Evolutionary conservation across 768 basidiomycete species (phyloP), one percentile per base, ranked within the genome.

Genomic region (Lanmaoa pseudosensibilis): DNA sequence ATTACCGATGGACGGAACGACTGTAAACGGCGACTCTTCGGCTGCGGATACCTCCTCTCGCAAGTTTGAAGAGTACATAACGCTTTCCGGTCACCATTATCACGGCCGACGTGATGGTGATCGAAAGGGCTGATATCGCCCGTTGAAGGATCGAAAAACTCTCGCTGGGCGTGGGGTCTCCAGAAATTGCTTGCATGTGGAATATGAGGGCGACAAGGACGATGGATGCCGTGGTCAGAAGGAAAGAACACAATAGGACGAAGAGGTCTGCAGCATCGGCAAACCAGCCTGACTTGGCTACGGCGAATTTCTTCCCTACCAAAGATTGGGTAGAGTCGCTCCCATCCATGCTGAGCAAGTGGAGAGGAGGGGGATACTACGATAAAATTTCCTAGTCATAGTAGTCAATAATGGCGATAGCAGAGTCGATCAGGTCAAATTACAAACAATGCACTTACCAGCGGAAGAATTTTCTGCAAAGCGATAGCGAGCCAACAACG

Each of bases 11-110:
- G 52, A 34, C 5, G 48, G 44, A 19, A n/a, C 33, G 38, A 21
- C 34, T 40, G 47, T 60, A 57, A 9, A 53, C 15, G 6, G 41
- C 50, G n/a, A 54, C 56, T 32, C 52, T 21, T 45, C 41, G 46
- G 33, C 46, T 58, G 15, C 16, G 50, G 16, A 59, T 36, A 10
- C 55, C 33, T 36, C 32, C 34, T 27, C 4, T 21, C 1, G 33
- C 49, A 39, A 56, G 33, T 19, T 44, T 39, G 39, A 41, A 43
- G 43, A 50, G 50, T 12, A 57, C 43, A 6, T 57, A 60, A 18
- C 47, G 46, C 25, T 52, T 60, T 16, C 51, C 34, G 8, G 15
- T 13, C 15, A 47, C 46, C 9, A 57, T 47, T 5, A 48, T 54
- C 25, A 58, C 25, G 12, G 52, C 48, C 13, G 53, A 58, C 5